A percentile compares a stretch with the other conserved stretches of the same genome.
Evolutionary conservation across 1,139 yeast species (phyloP).

Genomic region (Magnusiomyces magnusii): DNA sequence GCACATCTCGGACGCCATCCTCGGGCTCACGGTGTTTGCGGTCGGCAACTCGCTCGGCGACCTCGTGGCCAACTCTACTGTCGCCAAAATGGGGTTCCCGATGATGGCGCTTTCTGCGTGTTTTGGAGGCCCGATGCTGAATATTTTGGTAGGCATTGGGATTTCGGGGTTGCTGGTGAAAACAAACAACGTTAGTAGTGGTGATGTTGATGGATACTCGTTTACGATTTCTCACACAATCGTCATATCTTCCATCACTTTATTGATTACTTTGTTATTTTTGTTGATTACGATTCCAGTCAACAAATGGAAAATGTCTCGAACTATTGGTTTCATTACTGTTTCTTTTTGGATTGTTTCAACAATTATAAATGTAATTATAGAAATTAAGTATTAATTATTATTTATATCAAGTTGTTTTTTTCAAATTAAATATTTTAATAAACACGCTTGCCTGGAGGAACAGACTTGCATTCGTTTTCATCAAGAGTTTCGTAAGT

Average conservation of each 20-base stretch:
- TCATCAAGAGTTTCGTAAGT: conserved; percentile 79
- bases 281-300: conserved; percentile 50
- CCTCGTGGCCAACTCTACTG: conserved; percentile 72
- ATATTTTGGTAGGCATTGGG: conserved; percentile 56
- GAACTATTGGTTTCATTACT: conserved; percentile 46
- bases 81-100: conserved; percentile 81
- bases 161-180: conserved; percentile 54
- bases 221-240: conserved; percentile 44
- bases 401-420: background rate
- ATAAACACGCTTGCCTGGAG: conserved; percentile 94
- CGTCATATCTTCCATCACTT: conserved; percentile 43
- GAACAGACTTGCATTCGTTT: conserved; percentile 89
- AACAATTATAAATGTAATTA: conserved; percentile 26
- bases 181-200: conserved; percentile 3
- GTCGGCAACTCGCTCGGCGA: conserved; percentile 92
- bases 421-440: conserved; percentile 29
- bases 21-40: conserved; percentile 85
- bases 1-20: conserved; percentile 64
- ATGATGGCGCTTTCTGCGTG: conserved; percentile 93
- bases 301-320: conserved; percentile 60
- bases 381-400: conserved; percentile 20
- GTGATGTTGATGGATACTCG: conserved; percentile 24
- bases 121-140: conserved; percentile 82
- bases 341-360: conserved; percentile 49
- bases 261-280: conserved; percentile 47